Conservation (phyloP, 139 green algal species). For the Penium margaritaceum region DNA sequence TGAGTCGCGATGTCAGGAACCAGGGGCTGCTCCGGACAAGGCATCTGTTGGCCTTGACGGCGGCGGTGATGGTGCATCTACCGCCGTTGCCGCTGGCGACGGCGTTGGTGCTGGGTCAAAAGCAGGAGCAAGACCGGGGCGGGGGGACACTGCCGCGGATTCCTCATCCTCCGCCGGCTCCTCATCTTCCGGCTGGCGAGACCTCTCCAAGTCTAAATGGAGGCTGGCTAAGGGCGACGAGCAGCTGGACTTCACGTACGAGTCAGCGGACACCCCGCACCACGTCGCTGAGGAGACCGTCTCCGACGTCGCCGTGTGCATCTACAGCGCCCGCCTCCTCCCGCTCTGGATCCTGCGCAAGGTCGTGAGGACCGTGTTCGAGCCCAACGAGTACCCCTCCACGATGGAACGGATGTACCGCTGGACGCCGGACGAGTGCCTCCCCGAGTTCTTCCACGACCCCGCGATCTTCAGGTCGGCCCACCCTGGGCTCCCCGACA, state of each 20-base stretch:
- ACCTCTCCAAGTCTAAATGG: slow-evolving; percentile 40
- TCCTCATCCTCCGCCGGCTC: neutral
- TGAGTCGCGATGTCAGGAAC: too few species aligned
- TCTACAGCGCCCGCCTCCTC: slow-evolving; percentile 36
- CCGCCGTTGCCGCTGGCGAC: too few species aligned
- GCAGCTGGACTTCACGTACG: slow-evolving; percentile 48
- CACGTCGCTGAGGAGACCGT: slow-evolving; percentile 44
- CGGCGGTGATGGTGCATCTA: too few species aligned
- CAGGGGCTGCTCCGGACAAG: too few species aligned
- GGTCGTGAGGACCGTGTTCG: slow-evolving; percentile 36
- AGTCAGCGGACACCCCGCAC: slow-evolving; percentile 27
- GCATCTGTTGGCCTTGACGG: too few species aligned
- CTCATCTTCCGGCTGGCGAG: slow-evolving; percentile 26
- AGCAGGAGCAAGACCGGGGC: too few species aligned
- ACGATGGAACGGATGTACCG: slow-evolving; percentile 37
- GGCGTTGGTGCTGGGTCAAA: too few species aligned
- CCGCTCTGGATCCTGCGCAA: slow-evolving; percentile 17
- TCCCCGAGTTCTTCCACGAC: slow-evolving; percentile 34
- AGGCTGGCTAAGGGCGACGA: slow-evolving; percentile 44
- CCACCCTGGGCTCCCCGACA: slow-evolving; percentile 22
- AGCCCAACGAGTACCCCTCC: slow-evolving; percentile 46
- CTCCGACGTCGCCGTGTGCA: slow-evolving; percentile 41
- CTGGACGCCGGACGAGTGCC: slow-evolving; percentile 36
- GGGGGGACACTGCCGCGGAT: neutral
- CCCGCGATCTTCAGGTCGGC: slow-evolving; percentile 17